phyloP scores from a whole-genome alignment of 2,329 filamentous ascomycete species.

The Calycina herbarum region DNA sequence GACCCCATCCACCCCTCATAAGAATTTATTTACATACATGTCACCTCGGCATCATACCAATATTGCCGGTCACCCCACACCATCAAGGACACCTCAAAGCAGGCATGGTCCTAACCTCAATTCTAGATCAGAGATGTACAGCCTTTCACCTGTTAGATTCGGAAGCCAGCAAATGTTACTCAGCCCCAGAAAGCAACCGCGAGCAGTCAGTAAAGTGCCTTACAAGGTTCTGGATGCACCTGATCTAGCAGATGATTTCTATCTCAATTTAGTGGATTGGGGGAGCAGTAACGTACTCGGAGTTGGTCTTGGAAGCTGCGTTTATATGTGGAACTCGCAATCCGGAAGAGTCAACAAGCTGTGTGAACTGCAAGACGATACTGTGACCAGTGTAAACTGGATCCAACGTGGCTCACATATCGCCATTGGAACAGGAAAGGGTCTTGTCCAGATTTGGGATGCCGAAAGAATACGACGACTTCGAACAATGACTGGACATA shows the following conservation, averaged over 20 bases:
- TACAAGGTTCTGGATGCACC: constrained; percentile 98
- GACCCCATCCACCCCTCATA: constrained; percentile 93
- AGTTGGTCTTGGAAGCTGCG: constrained; percentile 86
- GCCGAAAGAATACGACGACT: constrained; percentile 81
- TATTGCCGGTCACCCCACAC: constrained; percentile 80
- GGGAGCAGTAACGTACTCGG: constrained; percentile 92
- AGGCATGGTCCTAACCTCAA: constrained; percentile 87
- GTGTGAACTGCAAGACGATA: constrained; percentile 89
- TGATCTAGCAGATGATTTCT: constrained; percentile 95
- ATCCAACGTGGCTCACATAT: constrained; percentile 97
- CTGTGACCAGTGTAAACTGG: constrained; percentile 96
- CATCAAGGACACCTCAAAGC: constrained; percentile 84
- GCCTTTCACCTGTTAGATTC: constrained; percentile 87
- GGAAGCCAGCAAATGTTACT: constrained; percentile 92
- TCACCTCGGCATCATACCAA: constrained; percentile 68
- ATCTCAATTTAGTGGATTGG: constrained; percentile 97
- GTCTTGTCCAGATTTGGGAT: constrained; percentile 96
- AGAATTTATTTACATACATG: constrained; percentile 93
- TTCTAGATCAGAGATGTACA: constrained; percentile 90
- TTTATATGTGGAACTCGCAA: constrained; percentile 98
- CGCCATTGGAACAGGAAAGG: constrained; percentile 91
- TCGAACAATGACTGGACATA: constrained; percentile 96
- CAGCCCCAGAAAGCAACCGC: constrained; percentile 82
- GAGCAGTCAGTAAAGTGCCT: constrained; percentile 91
- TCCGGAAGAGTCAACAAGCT: constrained; percentile 90